Base-by-base conservation (phyloP, 2,329 filamentous ascomycete genomes). In the Dothideomycetes sp. region DNA sequence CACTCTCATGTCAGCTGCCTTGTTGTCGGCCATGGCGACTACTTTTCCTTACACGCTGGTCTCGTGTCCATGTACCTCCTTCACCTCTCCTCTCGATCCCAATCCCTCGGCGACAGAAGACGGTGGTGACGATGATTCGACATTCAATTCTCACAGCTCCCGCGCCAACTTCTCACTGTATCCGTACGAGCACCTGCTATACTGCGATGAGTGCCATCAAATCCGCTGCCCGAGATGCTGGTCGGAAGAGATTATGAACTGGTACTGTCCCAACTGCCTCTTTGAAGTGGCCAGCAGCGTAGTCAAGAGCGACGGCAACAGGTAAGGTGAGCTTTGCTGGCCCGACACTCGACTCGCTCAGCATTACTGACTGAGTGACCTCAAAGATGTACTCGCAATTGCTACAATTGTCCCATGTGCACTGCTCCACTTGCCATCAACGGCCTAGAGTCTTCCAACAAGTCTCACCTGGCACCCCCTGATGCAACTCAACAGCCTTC, bases 141-240 rank as follows among this genome's bases (percentile, higher is more conserved):
- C 84, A 4, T 94, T 98, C 61, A 84, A 98, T 58, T 87, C 91
- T 2, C 79, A 83, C 52, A 80, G 81, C 46, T 76, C 84, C 12
- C 80, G 88, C 25, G 84, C 91, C 44, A 91, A 87, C 60, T 96
- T 86, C 69, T 88, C 86, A 50, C 71, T 98, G 22, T 95, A 89
- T 57, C 89, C 91, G 1, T 78, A 95, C 31, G 89, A 96, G 56
- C 81, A 95, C 58, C 75, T 98, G 18, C 74, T 96, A 28, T 98
- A 94, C 67, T 98, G 91, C 68, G 89, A 94, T 58, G 91, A 96
- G 60, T 98, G 91, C 61, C 86, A 94, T 59, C 83, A 94, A 62
- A 94, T 96, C 47, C 83, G 91, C 51, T 98, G 91, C 59, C 84
- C 86, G 5, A 74, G 87, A 64, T 98, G 91, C 57, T 84, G 93